phyloP scores from a whole-genome alignment of 129 eudicot species.

The Pittosporum tobira region DNA sequence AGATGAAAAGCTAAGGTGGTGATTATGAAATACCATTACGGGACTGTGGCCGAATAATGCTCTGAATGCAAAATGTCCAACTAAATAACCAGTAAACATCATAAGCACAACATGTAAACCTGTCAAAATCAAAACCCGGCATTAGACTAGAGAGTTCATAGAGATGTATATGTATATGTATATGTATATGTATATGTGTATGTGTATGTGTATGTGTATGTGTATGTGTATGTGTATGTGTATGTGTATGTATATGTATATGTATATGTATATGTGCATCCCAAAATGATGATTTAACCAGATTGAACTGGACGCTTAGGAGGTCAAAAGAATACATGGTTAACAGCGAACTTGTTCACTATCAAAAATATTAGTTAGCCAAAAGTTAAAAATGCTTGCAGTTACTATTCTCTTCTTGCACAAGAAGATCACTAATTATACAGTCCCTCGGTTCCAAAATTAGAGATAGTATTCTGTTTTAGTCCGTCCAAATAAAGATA shows the following conservation, averaged over 20 bases:
- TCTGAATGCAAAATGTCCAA: constrained; percentile 80
- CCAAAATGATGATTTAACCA: too few species aligned
- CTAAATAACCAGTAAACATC: constrained; percentile 83
- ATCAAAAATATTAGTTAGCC: not conserved
- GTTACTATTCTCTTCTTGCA: not conserved
- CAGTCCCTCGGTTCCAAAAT: too few species aligned
- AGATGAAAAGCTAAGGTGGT: not conserved
- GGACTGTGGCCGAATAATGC: constrained; percentile 77
- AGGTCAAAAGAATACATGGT: not conserved
- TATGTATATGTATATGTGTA: too few species aligned
- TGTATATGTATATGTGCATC: too few species aligned
- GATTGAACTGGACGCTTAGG: too few species aligned
- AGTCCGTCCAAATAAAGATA: too few species aligned
- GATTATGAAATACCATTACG: constrained; percentile 48
- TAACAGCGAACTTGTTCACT: not conserved
- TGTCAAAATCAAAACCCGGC: constrained; percentile 20
- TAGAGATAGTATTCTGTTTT: too few species aligned
- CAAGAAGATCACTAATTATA: not conserved
- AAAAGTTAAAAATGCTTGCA: not conserved
- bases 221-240: too few species aligned
- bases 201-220: too few species aligned
- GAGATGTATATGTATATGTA: too few species aligned
- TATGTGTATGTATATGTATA: too few species aligned
- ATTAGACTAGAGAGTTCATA: not conserved
- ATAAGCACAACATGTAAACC: constrained; percentile 75